Conservation (phyloP, 139 green algal genomes). For the Pedinophyceae sp. region DNA sequence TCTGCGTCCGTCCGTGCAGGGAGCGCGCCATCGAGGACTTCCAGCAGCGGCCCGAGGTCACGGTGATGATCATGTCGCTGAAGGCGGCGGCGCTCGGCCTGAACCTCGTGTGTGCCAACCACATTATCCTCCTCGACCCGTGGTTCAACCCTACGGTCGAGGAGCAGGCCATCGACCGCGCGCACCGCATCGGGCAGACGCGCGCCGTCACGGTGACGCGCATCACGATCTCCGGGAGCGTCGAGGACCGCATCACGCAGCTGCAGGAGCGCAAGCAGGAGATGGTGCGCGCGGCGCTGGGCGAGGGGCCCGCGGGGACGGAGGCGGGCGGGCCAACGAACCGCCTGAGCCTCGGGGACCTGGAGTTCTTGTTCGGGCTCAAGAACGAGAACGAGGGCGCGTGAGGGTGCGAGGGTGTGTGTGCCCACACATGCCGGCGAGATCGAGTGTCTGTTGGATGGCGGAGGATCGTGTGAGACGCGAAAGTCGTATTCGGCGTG, state of each 20-base stretch:
- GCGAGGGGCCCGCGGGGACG: slow-evolving; percentile 14
- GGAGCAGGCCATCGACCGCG: slow-evolving; percentile 81
- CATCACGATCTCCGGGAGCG: slow-evolving; percentile 43
- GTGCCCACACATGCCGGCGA: no score
- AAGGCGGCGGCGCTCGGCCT: slow-evolving; percentile 48
- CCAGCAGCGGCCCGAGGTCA: slow-evolving; percentile 23
- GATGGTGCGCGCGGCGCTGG: slow-evolving; percentile 35
- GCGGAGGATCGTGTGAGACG: no score
- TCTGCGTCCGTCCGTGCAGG: slow-evolving; percentile 15
- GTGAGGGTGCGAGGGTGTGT: no score
- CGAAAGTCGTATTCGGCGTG: no score
- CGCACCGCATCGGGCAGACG: slow-evolving; percentile 73
- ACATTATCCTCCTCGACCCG: slow-evolving; percentile 68
- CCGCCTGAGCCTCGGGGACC: slow-evolving; percentile 34
- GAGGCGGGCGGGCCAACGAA: slow-evolving; percentile 3
- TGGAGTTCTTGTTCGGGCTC: slow-evolving; percentile 38
- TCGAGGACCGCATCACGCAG: slow-evolving; percentile 67
- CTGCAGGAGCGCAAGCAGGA: slow-evolving; percentile 46
- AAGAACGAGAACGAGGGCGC: no score
- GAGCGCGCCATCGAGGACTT: slow-evolving; percentile 65
- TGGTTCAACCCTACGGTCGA: slow-evolving; percentile 39
- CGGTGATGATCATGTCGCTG: slow-evolving; percentile 20
- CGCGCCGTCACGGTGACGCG: slow-evolving; percentile 52
- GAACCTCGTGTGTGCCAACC: slow-evolving; percentile 76
- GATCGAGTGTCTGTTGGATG: no score